Percentiles rank a stretch among this genome's conserved stretches.
These are phyloP conservation scores for Solanum peruvianum DNA, from an alignment of 257 asterid genomes.

Conservation along the genomic window DNA sequence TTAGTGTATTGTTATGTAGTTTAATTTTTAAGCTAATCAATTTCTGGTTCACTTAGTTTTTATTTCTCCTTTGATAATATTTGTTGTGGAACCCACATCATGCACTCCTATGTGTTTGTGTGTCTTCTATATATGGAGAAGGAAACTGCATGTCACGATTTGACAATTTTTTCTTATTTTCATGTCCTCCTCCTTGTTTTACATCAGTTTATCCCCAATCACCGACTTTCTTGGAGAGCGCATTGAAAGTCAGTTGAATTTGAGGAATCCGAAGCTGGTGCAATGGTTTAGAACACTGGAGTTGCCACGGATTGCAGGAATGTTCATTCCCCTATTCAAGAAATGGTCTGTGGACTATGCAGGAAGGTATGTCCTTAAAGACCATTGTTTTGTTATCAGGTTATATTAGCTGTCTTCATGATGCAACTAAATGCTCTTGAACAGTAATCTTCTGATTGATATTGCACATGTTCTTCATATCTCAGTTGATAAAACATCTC, in stretches of 20 bases:
- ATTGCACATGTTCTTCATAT: neutral
- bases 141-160: neutral
- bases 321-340: conserved; percentile 63
- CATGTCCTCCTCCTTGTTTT: conserved; percentile 13
- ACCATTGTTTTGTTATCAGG: neutral
- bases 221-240: conserved; percentile 29
- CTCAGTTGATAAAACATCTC: conserved; percentile 10
- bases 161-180: neutral
- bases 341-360: conserved; percentile 78
- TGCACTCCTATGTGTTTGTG: neutral
- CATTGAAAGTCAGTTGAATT: conserved; percentile 42
- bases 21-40: neutral
- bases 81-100: neutral
- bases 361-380: conserved; percentile 42
- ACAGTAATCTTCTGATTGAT: neutral
- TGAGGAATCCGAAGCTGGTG: conserved; percentile 41
- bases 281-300: conserved; percentile 61
- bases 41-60: neutral
- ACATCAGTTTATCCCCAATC: conserved; percentile 45
- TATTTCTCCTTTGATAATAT: neutral
- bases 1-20: neutral
- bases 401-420: neutral
- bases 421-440: neutral
- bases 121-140: neutral
- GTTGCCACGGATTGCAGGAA: conserved; percentile 47